phyloP scores from a whole-genome alignment of 2,329 filamentous ascomycete species.

The Arachnopeziza araneosa region DNA sequence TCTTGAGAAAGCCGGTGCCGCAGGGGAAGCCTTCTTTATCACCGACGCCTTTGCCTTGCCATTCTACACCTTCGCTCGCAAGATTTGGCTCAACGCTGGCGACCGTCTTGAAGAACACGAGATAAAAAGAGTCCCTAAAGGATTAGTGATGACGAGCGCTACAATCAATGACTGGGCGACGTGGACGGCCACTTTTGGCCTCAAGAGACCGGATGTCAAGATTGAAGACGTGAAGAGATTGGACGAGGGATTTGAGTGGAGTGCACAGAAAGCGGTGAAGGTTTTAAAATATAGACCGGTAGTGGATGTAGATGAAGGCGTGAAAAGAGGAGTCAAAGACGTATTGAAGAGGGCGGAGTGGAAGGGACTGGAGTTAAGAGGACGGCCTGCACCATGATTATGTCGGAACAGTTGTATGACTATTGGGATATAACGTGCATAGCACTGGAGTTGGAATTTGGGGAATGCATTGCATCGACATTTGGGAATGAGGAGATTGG shows the following conservation, averaged over 20 bases:
- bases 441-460: not conserved
- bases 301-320: not conserved
- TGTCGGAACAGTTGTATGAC: not conserved
- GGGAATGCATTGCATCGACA: not conserved
- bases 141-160: not conserved
- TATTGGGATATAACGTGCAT: not conserved
- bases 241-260: constrained; percentile 1
- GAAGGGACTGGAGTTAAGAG: not conserved
- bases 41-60: constrained; percentile 30
- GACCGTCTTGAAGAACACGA: not conserved
- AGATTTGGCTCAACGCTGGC: constrained; percentile 9
- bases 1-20: constrained; percentile 15
- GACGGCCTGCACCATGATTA: not conserved
- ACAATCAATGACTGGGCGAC: not conserved
- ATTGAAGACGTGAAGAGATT: constrained; percentile 2
- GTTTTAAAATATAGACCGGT: not conserved
- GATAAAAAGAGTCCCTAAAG: not conserved
- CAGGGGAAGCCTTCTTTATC: constrained; percentile 34
- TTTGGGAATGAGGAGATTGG: not conserved
- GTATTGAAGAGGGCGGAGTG: not conserved
- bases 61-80: constrained; percentile 28
- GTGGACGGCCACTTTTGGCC: constrained; percentile 1
- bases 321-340: not conserved
- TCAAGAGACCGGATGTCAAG: constrained; percentile 2
- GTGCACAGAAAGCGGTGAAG: not conserved